phyloP scores from a whole-genome alignment of 106 monocot genomes.

The Agapanthus africanus region DNA sequence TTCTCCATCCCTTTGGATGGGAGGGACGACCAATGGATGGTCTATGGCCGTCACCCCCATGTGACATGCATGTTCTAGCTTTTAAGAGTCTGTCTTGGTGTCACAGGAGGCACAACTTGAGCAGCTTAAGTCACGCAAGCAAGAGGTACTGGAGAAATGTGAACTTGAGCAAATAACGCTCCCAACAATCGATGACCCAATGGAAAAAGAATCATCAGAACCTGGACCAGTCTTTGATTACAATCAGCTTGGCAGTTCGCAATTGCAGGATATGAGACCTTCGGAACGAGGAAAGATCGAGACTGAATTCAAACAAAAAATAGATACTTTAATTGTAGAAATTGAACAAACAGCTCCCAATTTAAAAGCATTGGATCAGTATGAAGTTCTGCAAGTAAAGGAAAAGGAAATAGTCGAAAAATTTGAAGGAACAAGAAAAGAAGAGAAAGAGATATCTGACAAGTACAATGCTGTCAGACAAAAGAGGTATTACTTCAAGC shows the following conservation, averaged over 20 bases:
- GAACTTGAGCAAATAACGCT: constrained; percentile 91
- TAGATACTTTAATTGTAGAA: constrained; percentile 60
- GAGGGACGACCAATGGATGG: too few species aligned
- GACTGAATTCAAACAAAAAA: constrained; percentile 74
- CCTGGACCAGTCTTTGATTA: constrained; percentile 53
- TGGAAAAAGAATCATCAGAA: constrained; percentile 63
- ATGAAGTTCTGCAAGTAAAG: constrained; percentile 73
- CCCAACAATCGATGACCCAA: constrained; percentile 71
- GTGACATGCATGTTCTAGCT: too few species aligned
- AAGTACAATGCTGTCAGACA: constrained; percentile 82
- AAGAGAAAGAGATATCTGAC: constrained; percentile 86
- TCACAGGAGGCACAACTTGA: constrained; percentile 65
- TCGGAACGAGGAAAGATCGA: constrained; percentile 79
- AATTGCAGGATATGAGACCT: constrained; percentile 63
- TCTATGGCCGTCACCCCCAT: too few species aligned
- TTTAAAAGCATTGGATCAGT: constrained; percentile 94
- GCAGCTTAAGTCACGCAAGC: constrained; percentile 54
- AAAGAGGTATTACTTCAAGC: constrained; percentile 42
- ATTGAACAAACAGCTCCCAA: constrained; percentile 91
- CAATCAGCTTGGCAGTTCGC: constrained; percentile 50
- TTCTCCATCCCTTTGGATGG: too few species aligned
- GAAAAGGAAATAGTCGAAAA: constrained; percentile 74
- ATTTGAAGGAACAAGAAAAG: constrained; percentile 74
- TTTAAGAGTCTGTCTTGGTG: neutral
- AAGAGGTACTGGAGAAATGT: constrained; percentile 77